Evolutionary conservation across 371 early-diverging fungal genomes (phyloP), one percentile per base, ranked within the genome.

Genomic region (Batkoa obscura): DNA sequence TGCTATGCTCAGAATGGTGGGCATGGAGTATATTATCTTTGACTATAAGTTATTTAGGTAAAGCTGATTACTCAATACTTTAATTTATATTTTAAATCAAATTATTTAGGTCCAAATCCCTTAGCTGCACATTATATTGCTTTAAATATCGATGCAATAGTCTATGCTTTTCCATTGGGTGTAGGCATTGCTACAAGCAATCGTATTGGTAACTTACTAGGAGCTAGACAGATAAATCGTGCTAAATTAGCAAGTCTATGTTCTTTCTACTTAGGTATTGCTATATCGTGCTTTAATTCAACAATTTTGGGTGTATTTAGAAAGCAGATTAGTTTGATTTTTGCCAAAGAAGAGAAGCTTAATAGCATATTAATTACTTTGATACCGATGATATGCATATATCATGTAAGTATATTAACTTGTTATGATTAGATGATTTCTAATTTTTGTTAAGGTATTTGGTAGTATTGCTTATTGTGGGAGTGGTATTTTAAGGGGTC

Each of bases 101-200:
- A 79, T 36, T 81, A 81, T 58, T 64, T 94, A 3, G 84, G 90
- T 34, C 80, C 80, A 4, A 62, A 69, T 0, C 73, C 78, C 46
- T 69, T 93, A n/a, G 90, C 93, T 0, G 88, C 89, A 6, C 90
- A 93, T 61, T 78, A 83, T 23, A 76, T 90, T 33, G 69, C 83
- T 23, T 64, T 92, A 43, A 83, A 80, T 39, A 76, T 86, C 0
- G 72, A 72, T 17, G 64, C 77, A 15, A 64, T 85, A 54, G 72
- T 80, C 0, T 87, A 84, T 65, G 76, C 80, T 37, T 59, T 83
- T 34, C 78, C 81, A 0, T 76, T 75, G 56, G 58, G 58, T 38
- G 13, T 50, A n/a, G 68, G 80, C 36, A 74, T 90, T 9, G 84
- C 84, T 1, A 72, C 80, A 0, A 72, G 81, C 30, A 88, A 80